These are phyloP conservation scores for Fusarium clavum DNA, from an alignment of 2,329 filamentous ascomycete species.

Conservation along the genomic window DNA sequence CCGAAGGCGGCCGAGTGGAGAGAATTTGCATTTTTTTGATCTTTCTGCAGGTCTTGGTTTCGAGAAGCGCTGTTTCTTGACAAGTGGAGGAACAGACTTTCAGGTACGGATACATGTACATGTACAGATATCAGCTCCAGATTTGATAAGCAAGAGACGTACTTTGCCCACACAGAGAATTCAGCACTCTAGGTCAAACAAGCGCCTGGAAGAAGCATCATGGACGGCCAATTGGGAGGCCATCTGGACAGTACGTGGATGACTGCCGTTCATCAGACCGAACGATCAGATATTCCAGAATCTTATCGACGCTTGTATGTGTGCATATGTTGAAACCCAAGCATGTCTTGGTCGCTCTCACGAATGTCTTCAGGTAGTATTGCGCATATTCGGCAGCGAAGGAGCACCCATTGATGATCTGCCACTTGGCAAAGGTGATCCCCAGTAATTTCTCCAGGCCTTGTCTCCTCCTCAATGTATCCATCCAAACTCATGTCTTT, in stretches of 20 bases:
- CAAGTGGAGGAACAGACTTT: slow-evolving; percentile 32
- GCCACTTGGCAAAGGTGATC: slow-evolving; percentile 42
- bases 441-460: slow-evolving; percentile 34
- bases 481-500: neutral
- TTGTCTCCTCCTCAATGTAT: slow-evolving; percentile 15
- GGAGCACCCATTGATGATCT: slow-evolving; percentile 36
- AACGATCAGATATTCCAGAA: slow-evolving; percentile 1
- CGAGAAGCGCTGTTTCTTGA: slow-evolving; percentile 40
- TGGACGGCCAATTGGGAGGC: slow-evolving; percentile 22
- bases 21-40: slow-evolving; percentile 13
- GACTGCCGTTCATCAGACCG: slow-evolving; percentile 10
- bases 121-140: neutral
- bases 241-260: slow-evolving; percentile 12
- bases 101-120: slow-evolving; percentile 18
- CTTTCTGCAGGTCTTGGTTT: slow-evolving; percentile 42
- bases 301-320: neutral
- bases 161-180: slow-evolving; percentile 18
- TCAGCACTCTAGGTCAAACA: slow-evolving; percentile 33
- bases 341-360: neutral
- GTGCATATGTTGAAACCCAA: slow-evolving; percentile 4
- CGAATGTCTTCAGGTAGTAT: slow-evolving; percentile 5
- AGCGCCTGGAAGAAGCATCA: slow-evolving; percentile 32
- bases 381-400: slow-evolving; percentile 11
- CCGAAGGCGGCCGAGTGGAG: slow-evolving; percentile 34
- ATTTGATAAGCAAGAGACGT: slow-evolving; percentile 15